Evolutionary conservation across 2,329 filamentous ascomycete species (phyloP).

Genomic region (Colletotrichum sp.): DNA sequence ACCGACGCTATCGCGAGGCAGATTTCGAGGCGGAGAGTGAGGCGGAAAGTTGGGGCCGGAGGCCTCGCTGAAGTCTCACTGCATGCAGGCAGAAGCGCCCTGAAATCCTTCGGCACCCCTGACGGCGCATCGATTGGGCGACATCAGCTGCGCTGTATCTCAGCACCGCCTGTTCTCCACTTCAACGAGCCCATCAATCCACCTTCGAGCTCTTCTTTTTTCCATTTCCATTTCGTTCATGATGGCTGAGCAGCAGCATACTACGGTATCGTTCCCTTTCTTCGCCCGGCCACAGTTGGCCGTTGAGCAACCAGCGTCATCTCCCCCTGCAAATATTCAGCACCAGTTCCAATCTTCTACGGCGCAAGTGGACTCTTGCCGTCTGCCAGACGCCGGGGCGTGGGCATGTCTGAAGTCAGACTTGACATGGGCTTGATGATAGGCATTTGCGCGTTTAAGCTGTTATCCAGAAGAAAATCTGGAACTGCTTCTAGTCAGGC

Average conservation of each 20-base stretch:
- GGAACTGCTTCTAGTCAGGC: neutral
- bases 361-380: neutral
- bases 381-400: neutral
- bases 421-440: neutral
- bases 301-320: neutral
- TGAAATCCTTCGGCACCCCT: neutral
- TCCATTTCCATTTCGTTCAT: neutral
- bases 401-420: neutral
- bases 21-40: conserved; percentile 16
- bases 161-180: neutral
- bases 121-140: neutral
- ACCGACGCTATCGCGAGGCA: neutral
- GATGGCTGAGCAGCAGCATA: neutral
- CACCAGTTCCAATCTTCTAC: neutral
- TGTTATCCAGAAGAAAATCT: neutral
- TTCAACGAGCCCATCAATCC: neutral
- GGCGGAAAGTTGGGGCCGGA: neutral
- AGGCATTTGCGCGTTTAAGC: neutral
- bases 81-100: neutral
- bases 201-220: neutral
- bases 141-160: neutral
- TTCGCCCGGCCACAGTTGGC: neutral
- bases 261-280: neutral
- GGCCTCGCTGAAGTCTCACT: neutral
- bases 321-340: neutral